These are phyloP conservation scores for Capillidium heterosporum DNA, from an alignment of 371 early-diverging fungal genomes.

Conservation along the genomic window DNA sequence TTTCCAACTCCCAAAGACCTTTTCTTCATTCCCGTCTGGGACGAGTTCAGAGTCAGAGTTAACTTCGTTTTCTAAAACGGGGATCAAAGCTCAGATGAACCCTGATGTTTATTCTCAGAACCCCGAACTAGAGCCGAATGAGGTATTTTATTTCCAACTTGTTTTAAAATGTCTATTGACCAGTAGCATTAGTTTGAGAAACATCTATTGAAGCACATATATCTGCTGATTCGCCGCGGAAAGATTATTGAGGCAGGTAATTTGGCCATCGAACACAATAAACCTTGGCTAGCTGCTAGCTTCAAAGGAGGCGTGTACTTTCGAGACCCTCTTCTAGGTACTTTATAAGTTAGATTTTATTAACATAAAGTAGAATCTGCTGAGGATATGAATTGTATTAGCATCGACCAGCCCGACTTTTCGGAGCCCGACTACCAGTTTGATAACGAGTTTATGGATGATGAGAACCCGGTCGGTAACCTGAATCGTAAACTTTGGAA, in stretches of 20 bases:
- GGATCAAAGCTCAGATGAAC: too few species aligned
- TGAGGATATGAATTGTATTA: not conserved
- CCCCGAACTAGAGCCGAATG: not conserved
- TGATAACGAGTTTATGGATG: not conserved
- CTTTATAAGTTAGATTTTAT: not conserved
- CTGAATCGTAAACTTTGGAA: slow-evolving; percentile 7
- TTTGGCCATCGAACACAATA: not conserved
- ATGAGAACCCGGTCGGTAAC: slow-evolving; percentile 1
- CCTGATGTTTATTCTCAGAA: too few species aligned
- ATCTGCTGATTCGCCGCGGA: not conserved
- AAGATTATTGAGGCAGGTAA: not conserved
- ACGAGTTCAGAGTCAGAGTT: too few species aligned
- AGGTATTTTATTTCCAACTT: not conserved
- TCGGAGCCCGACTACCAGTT: not conserved
- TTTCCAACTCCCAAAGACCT: not conserved
- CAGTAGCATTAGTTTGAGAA: not conserved
- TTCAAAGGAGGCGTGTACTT: not conserved
- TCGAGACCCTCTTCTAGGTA: not conserved
- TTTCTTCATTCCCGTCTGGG: not conserved
- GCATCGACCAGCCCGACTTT: too few species aligned
- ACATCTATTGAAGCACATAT: not conserved
- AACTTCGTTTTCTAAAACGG: too few species aligned
- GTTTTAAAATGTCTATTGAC: not conserved
- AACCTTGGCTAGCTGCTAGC: not conserved
- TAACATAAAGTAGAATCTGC: not conserved